These are phyloP conservation scores for Cercis canadensis DNA, from an alignment of 306 rosid genomes.

Conservation along the genomic window DNA sequence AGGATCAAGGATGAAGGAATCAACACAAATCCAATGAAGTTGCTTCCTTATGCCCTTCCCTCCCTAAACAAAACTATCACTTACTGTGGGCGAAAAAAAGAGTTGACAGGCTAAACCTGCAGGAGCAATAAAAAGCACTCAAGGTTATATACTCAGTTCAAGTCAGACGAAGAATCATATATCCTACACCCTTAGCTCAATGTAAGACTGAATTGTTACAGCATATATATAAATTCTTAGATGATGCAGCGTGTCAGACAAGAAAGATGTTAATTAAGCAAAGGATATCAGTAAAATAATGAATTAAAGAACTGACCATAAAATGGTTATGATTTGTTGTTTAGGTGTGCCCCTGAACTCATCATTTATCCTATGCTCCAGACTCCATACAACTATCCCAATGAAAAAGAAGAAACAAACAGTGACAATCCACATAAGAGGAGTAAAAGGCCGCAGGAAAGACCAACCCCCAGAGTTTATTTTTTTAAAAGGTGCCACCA, in stretches of 20 bases:
- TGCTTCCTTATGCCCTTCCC: constrained; percentile 18
- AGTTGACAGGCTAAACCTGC: constrained; percentile 99
- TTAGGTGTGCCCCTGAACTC: constrained; percentile 95
- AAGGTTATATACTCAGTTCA: neutral
- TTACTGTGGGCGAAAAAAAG: constrained; percentile 94
- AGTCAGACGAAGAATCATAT: constrained; percentile 26
- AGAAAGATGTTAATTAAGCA: too few species aligned
- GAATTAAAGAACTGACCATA: constrained; percentile 75
- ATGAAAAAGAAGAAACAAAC: constrained; percentile 72
- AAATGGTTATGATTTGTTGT: constrained; percentile 76
- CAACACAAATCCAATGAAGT: constrained; percentile 31
- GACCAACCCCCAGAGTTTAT: constrained; percentile 88
- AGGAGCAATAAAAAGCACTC: constrained; percentile 21
- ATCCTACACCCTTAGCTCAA: constrained; percentile 25
- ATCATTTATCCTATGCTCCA: constrained; percentile 90
- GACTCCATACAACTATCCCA: constrained; percentile 86
- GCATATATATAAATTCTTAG: too few species aligned
- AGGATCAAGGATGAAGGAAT: neutral
- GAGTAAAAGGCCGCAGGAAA: constrained; percentile 83
- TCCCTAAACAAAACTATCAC: constrained; percentile 46
- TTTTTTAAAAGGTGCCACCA: constrained; percentile 84
- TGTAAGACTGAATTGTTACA: constrained; percentile 1
- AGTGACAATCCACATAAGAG: constrained; percentile 81
- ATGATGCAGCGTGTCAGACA: too few species aligned
- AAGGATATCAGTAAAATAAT: constrained; percentile 16